Percentiles rank a stretch among this genome's conserved stretches.
Evolutionary conservation across 306 rosid species (phyloP).

Genomic region (Benincasa hispida): DNA sequence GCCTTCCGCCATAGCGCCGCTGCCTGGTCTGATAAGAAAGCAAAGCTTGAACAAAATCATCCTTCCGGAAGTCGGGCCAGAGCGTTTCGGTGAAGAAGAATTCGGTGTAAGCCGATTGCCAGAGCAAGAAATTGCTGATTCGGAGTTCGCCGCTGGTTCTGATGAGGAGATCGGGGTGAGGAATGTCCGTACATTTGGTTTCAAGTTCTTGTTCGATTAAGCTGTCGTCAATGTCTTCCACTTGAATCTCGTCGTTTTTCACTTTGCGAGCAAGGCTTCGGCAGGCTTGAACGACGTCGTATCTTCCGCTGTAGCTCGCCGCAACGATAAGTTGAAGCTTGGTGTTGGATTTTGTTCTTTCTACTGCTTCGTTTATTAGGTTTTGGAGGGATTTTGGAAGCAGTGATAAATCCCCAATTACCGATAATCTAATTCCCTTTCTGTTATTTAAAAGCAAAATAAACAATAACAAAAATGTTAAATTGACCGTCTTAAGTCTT

Average conservation of each 20-base stretch:
- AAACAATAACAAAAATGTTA: no score
- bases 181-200: slow-evolving; percentile 58
- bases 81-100: slow-evolving; percentile 32
- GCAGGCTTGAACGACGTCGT: slow-evolving; percentile 78
- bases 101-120: slow-evolving; percentile 83
- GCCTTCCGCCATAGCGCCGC: slow-evolving; percentile 54
- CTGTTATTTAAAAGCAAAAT: slow-evolving; percentile 10
- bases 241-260: slow-evolving; percentile 27
- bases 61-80: slow-evolving; percentile 75
- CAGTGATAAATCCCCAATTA: slow-evolving; percentile 59
- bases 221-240: slow-evolving; percentile 43
- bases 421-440: slow-evolving; percentile 40
- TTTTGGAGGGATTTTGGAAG: slow-evolving; percentile 28
- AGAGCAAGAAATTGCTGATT: slow-evolving; percentile 68
- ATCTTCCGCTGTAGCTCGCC: slow-evolving; percentile 60
- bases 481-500: no score
- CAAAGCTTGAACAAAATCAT: slow-evolving; percentile 50
- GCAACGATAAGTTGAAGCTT: slow-evolving; percentile 53
- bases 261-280: slow-evolving; percentile 39
- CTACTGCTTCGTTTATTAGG: slow-evolving; percentile 28
- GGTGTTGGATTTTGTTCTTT: slow-evolving; percentile 28
- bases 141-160: slow-evolving; percentile 75
- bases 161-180: slow-evolving; percentile 65
- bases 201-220: slow-evolving; percentile 52
- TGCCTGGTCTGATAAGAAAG: slow-evolving; percentile 54